Conservation (phyloP, 106 monocot genomes). For the Allium sativum region DNA sequence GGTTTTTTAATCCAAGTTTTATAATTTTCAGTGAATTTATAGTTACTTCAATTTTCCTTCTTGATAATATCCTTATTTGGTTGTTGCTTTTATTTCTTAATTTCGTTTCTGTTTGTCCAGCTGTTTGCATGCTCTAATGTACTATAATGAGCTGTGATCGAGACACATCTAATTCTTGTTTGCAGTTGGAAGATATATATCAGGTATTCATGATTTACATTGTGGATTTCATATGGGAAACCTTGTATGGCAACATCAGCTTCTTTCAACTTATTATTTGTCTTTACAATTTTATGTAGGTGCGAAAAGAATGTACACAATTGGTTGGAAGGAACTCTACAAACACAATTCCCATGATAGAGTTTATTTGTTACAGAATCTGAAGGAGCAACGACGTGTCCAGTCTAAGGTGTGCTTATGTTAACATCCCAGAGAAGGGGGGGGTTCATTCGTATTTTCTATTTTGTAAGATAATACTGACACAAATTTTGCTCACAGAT, state of each 20-base stretch:
- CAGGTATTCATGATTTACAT: constrained; percentile 25
- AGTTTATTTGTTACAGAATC: constrained; percentile 20
- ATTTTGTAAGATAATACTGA: neutral
- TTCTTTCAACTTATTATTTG: constrained; percentile 1
- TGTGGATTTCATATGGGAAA: too few relatives aligned
- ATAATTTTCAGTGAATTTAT: neutral
- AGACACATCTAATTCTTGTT: constrained; percentile 16
- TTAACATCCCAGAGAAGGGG: too few relatives aligned
- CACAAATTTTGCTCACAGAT: constrained; percentile 35
- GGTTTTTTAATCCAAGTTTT: neutral
- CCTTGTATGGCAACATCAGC: neutral
- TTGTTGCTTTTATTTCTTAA: neutral
- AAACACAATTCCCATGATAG: constrained; percentile 14
- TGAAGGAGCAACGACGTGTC: constrained; percentile 28
- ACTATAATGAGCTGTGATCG: constrained; percentile 19
- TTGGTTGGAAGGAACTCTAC: constrained; percentile 25
- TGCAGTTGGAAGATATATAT: constrained; percentile 50
- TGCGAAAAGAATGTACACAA: constrained; percentile 51
- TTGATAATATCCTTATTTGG: neutral
- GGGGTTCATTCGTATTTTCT: neutral
- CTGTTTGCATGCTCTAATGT: constrained; percentile 44
- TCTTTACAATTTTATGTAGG: constrained; percentile 23
- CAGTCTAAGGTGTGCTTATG: constrained; percentile 51
- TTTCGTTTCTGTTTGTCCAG: constrained; percentile 14
- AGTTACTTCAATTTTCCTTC: too few relatives aligned